Conservation (phyloP, 345 rosid genomes). For the Hirschfeldia incana region DNA sequence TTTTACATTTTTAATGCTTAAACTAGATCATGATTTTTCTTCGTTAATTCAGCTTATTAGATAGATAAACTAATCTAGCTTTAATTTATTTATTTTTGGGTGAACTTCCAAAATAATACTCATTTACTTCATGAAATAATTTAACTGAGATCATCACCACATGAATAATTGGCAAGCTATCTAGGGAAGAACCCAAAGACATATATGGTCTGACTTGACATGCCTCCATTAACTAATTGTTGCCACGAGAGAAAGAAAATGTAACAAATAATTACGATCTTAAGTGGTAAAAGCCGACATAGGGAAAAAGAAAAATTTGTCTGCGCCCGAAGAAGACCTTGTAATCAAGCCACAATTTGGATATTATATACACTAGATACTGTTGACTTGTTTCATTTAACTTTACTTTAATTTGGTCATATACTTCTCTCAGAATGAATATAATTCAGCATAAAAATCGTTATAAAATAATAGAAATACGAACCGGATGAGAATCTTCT, state of each 20-base stretch:
- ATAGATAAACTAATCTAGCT: background rate
- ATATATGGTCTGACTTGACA: background rate
- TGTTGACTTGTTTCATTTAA: background rate
- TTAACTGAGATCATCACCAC: background rate
- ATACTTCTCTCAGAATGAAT: background rate
- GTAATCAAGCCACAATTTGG: background rate
- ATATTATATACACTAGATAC: background rate
- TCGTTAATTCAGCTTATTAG: background rate
- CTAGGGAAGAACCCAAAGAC: background rate
- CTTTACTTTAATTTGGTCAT: background rate
- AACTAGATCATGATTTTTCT: background rate
- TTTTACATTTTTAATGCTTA: background rate
- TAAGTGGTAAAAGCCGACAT: background rate
- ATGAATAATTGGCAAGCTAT: background rate
- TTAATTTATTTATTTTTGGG: background rate
- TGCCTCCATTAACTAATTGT: background rate
- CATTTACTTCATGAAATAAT: background rate
- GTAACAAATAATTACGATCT: background rate
- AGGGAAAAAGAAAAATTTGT: background rate
- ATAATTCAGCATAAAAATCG: background rate
- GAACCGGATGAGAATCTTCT: slow-evolving; percentile 36
- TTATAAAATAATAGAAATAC: background rate
- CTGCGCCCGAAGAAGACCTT: background rate
- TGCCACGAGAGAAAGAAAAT: background rate
- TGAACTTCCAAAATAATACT: background rate